A percentile compares a stretch with the other conserved stretches of the same genome.
Conservation (phyloP, 495 filamentous ascomycete genomes). For the Parathielavia hyrcaniae region DNA sequence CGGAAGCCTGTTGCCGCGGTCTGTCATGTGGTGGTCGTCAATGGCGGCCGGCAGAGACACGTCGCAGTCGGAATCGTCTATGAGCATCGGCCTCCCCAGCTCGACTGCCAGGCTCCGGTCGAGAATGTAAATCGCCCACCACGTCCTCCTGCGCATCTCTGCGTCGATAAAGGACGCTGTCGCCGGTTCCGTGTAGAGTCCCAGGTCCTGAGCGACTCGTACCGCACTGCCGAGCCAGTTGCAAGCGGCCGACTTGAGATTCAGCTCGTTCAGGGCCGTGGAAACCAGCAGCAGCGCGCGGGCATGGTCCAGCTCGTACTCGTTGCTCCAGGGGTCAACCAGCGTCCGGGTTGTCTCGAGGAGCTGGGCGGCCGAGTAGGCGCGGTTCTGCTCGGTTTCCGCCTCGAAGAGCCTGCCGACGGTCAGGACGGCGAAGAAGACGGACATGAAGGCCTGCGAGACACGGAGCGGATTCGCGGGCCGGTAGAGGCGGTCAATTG, state of each 20-base stretch:
- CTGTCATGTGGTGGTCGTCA: conserved; percentile 74
- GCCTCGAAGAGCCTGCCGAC: conserved; percentile 72
- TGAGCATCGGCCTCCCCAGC: conserved; percentile 72
- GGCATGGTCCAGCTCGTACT: conserved; percentile 72
- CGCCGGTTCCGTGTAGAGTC: conserved; percentile 70
- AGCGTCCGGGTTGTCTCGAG: conserved; percentile 62
- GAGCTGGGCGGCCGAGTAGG: conserved; percentile 61
- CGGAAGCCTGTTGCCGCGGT: conserved; percentile 51
- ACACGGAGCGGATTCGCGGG: conserved; percentile 56
- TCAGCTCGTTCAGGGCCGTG: conserved; percentile 79
- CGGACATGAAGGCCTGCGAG: conserved; percentile 68
- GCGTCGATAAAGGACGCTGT: conserved; percentile 69
- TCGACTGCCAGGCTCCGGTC: conserved; percentile 80
- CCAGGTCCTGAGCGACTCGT: conserved; percentile 79
- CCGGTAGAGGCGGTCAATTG: conserved; percentile 73
- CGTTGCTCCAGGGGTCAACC: conserved; percentile 78
- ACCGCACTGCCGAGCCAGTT: conserved; percentile 83
- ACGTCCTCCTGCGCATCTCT: conserved; percentile 84
- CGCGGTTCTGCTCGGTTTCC: conserved; percentile 47
- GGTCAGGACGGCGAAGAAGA: conserved; percentile 80
- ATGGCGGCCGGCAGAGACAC: conserved; percentile 69
- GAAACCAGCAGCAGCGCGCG: conserved; percentile 66
- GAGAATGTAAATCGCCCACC: conserved; percentile 92
- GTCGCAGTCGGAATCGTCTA: conserved; percentile 88
- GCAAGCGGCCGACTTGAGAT: conserved; percentile 84